These are phyloP conservation scores for Ganoderma resinaceum DNA, from an alignment of 1,284 basidiomycete genomes.

Conservation along the genomic window DNA sequence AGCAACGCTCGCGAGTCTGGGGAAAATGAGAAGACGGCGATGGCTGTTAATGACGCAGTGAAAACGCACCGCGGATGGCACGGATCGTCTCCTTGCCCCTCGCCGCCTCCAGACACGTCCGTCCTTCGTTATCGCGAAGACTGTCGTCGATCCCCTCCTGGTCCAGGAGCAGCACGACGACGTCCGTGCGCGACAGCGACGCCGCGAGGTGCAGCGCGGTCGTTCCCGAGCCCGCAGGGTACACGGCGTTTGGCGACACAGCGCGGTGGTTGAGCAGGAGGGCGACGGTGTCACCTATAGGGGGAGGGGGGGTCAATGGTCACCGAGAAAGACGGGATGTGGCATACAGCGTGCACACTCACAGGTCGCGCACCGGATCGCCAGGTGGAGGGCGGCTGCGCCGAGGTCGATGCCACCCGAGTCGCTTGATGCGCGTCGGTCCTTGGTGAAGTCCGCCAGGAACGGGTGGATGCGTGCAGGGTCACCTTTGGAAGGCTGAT, in stretches of 20 bases:
- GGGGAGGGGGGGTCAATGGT: slow-evolving; percentile 7
- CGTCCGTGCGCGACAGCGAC: slow-evolving; percentile 80
- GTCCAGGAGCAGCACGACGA: slow-evolving; percentile 77
- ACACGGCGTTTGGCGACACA: slow-evolving; percentile 79
- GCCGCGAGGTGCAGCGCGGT: slow-evolving; percentile 91
- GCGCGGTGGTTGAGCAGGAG: slow-evolving; percentile 77
- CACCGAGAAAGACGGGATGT: slow-evolving; percentile 2
- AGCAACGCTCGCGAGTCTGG: slow-evolving; percentile 84
- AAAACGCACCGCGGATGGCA: slow-evolving; percentile 75
- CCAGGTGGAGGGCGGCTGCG: slow-evolving; percentile 84
- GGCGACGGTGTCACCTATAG: slow-evolving; percentile 71
- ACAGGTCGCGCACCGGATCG: slow-evolving; percentile 87
- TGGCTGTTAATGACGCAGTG: background rate
- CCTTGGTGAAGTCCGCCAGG: slow-evolving; percentile 76
- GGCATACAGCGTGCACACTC: slow-evolving; percentile 35
- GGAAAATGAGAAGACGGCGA: background rate
- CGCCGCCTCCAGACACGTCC: slow-evolving; percentile 79
- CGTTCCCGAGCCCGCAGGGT: slow-evolving; percentile 74
- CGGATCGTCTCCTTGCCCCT: slow-evolving; percentile 76
- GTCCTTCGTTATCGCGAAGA: slow-evolving; percentile 72
- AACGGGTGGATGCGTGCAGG: slow-evolving; percentile 84
- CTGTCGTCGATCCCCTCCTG: slow-evolving; percentile 87
- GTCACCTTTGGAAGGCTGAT: slow-evolving; percentile 56
- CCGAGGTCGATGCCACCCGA: slow-evolving; percentile 60
- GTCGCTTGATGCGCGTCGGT: slow-evolving; percentile 58